Evolutionary conservation across 805 yeast genomes (phyloP).

Genomic region (Wickerhamomyces alni): DNA sequence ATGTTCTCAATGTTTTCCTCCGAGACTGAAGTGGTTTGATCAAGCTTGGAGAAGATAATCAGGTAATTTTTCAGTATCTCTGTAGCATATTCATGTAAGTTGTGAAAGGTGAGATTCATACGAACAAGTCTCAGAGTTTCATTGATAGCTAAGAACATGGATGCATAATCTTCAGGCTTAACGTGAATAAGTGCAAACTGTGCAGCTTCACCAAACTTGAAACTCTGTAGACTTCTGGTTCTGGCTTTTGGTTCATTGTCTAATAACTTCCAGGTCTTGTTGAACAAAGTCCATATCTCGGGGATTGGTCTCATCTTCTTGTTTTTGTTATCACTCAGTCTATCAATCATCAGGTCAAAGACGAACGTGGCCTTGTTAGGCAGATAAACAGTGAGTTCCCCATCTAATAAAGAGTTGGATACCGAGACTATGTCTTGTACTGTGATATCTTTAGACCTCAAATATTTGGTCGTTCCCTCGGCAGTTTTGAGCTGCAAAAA

Average conservation of each 20-base stretch:
- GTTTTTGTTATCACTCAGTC: constrained; percentile 46
- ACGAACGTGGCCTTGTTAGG: constrained; percentile 53
- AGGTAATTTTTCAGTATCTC: constrained; percentile 2
- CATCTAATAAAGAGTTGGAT: constrained; percentile 29
- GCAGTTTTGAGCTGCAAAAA: constrained; percentile 25
- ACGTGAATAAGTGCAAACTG: constrained; percentile 19
- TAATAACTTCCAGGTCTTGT: constrained; percentile 31
- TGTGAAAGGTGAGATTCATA: constrained; percentile 6
- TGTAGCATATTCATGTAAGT: constrained; percentile 13
- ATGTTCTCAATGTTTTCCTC: constrained; percentile 3
- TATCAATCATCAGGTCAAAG: constrained; percentile 53
- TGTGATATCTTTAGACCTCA: constrained; percentile 47
- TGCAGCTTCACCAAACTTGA: constrained; percentile 35
- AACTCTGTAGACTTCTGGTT: constrained; percentile 33
- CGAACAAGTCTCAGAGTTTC: constrained; percentile 12
- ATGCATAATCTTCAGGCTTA: not conserved
- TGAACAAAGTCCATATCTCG: constrained; percentile 46
- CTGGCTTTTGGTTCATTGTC: constrained; percentile 28
- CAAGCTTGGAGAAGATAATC: not conserved
- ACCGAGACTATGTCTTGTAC: constrained; percentile 35
- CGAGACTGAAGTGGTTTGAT: too few species aligned
- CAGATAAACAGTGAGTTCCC: constrained; percentile 32
- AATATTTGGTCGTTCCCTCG: constrained; percentile 48
- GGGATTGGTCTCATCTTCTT: constrained; percentile 35
- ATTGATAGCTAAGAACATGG: constrained; percentile 5